Percentiles rank a stretch among this genome's conserved stretches.
Conservation (phyloP, 2,329 filamentous ascomycete genomes). For the Exophiala xenobiotica region DNA sequence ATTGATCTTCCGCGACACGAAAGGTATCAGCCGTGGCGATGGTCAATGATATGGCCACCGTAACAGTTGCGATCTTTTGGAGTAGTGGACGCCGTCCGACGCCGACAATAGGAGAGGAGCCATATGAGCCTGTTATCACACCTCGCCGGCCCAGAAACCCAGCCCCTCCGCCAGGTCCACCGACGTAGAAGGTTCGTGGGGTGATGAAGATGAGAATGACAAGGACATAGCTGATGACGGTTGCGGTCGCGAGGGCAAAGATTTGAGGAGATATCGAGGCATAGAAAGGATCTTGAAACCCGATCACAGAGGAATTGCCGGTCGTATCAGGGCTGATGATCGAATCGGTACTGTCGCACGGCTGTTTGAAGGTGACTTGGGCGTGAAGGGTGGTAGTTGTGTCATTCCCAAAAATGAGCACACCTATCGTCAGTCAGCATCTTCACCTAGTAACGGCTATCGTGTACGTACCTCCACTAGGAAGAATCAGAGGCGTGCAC, state of each 20-base stretch:
- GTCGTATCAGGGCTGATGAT: slow-evolving; percentile 29
- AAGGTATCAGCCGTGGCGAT: slow-evolving; percentile 94
- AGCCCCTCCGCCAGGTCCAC: slow-evolving; percentile 63
- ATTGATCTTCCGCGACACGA: slow-evolving; percentile 77
- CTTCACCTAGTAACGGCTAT: not conserved
- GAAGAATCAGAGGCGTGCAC: slow-evolving; percentile 64
- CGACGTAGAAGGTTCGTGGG: slow-evolving; percentile 88
- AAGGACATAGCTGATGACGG: slow-evolving; percentile 85
- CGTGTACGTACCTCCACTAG: slow-evolving; percentile 51
- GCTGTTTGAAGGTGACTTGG: slow-evolving; percentile 51
- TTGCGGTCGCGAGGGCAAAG: slow-evolving; percentile 88
- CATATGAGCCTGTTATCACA: slow-evolving; percentile 60
- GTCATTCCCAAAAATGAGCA: slow-evolving; percentile 43
- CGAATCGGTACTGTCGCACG: slow-evolving; percentile 45
- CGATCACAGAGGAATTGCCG: slow-evolving; percentile 55
- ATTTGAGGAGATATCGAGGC: slow-evolving; percentile 89
- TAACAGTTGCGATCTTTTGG: slow-evolving; percentile 69
- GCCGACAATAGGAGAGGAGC: slow-evolving; percentile 66
- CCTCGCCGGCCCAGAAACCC: slow-evolving; percentile 78
- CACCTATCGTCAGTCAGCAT: slow-evolving; percentile 30
- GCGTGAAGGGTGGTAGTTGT: slow-evolving; percentile 46
- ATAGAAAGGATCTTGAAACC: slow-evolving; percentile 85
- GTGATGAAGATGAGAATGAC: slow-evolving; percentile 93
- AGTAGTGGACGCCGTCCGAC: slow-evolving; percentile 92
- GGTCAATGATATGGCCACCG: slow-evolving; percentile 77